phyloP scores from a whole-genome alignment of 495 filamentous ascomycete species.

The Penicillium steckii region DNA sequence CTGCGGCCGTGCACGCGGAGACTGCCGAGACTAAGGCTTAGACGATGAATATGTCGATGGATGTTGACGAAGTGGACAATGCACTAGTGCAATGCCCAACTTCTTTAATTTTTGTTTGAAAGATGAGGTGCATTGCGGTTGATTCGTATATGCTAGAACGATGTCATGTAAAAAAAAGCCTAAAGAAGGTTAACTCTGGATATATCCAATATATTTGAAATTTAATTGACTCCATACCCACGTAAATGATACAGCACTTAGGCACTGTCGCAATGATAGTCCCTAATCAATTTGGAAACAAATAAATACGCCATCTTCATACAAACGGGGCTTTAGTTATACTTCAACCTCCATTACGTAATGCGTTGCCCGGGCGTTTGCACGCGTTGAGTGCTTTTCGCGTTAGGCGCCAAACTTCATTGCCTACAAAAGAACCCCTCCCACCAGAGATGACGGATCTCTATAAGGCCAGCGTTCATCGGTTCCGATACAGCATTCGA shows the following conservation, averaged over 20 bases:
- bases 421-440: neutral
- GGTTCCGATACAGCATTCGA: constrained; percentile 20
- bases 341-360: constrained; percentile 17
- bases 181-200: constrained; percentile 1
- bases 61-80: neutral
- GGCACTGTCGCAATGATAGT: too few relatives aligned
- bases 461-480: neutral
- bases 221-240: neutral
- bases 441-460: constrained; percentile 30
- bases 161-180: constrained; percentile 10
- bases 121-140: neutral
- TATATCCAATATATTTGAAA: neutral
- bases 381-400: constrained; percentile 41
- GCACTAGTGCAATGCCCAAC: neutral
- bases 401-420: constrained; percentile 20
- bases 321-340: too few relatives aligned
- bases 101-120: neutral
- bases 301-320: too few relatives aligned
- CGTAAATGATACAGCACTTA: too few relatives aligned
- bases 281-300: too few relatives aligned
- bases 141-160: neutral
- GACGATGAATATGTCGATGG: neutral
- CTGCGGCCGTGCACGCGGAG: constrained; percentile 16
- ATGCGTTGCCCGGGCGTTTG: constrained; percentile 26
- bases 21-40: constrained; percentile 3